Base-by-base conservation (phyloP, 2,329 filamentous ascomycete genomes). In the Verticillium klebahnii region DNA sequence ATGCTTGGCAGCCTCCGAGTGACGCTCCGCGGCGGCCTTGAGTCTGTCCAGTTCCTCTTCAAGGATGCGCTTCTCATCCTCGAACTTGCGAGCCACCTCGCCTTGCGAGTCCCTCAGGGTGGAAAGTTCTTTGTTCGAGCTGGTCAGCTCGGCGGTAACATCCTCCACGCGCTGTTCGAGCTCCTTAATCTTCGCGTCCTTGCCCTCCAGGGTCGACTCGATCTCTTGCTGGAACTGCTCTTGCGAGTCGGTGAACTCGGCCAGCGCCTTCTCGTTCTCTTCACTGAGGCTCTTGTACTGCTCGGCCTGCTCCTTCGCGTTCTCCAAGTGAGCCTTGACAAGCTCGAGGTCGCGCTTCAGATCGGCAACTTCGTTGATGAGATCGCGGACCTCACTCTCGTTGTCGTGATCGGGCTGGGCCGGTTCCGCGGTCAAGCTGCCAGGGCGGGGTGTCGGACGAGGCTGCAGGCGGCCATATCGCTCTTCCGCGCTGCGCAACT, bases 271-370 rank as follows among this genome's bases (percentile, higher is more conserved):
- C 73, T 99, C 95, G 2, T 92, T 89, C 36, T 87, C 83, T 74
- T 96, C 92, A 68, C 92, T 93, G 68, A 98, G 92, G 58, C 89
- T 85, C 74, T 91, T 94, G 81, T 96, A 98, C 68, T 92, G 89
- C 71, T 97, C 92, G 50, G 89, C 88, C 70, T 97, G 90, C 39
- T 86, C 83, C 74, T 91, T 92, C 15, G 91, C 87, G 69, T 89
- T 89, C 67, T 96, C 91, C 14, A 98, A 80, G 68, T 97, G 92
- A 7, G 87, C 85, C 68, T 87, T 90, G 14, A 90, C 85, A 63
- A 96, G 80, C 61, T 97, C 92, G 12, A 98, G 82, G 69, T 96
- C 92, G 59, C 92, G 90, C 74, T 92, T 94, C 59, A 98, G 83
- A 66, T 97, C 92, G 0, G 91, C 89, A 50, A 96, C 82, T 70